These are phyloP conservation scores for Jackrogersella multiformis DNA, from an alignment of 495 filamentous ascomycete genomes.

Conservation along the genomic window DNA sequence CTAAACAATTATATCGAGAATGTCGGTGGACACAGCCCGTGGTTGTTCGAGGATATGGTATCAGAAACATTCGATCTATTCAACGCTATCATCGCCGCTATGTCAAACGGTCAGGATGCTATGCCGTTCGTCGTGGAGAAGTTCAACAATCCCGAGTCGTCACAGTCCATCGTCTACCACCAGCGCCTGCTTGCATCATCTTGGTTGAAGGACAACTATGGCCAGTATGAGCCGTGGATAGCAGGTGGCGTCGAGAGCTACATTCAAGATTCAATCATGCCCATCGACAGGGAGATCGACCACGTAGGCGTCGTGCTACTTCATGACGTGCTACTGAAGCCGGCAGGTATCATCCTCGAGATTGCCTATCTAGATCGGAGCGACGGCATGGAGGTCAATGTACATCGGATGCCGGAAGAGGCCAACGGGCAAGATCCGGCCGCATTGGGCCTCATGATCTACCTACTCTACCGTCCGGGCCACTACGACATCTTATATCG, in stretches of 20 bases:
- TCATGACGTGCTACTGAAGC: conserved; percentile 80
- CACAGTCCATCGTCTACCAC: conserved; percentile 75
- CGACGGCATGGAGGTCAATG: conserved; percentile 79
- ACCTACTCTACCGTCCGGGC: conserved; percentile 70
- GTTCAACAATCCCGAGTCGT: conserved; percentile 76
- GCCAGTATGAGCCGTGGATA: conserved; percentile 76
- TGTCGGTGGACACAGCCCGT: conserved; percentile 69
- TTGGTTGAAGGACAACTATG: conserved; percentile 80
- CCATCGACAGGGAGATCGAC: conserved; percentile 84
- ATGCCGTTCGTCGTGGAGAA: conserved; percentile 68
- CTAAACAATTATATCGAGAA: conserved; percentile 73
- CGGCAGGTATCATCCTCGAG: conserved; percentile 81
- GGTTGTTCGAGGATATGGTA: conserved; percentile 84
- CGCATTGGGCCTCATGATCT: conserved; percentile 57
- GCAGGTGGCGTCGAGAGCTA: conserved; percentile 71
- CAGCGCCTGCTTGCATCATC: conserved; percentile 82
- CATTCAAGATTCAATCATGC: conserved; percentile 74
- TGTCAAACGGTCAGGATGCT: conserved; percentile 64
- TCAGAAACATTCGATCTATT: conserved; percentile 77
- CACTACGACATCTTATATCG: conserved; percentile 97
- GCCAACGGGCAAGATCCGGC: conserved; percentile 59
- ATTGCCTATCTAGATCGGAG: conserved; percentile 93
- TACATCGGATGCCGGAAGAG: conserved; percentile 72
- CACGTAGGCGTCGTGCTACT: conserved; percentile 82
- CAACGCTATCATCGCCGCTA: conserved; percentile 62